A percentile compares a stretch with the other conserved stretches of the same genome.
Conservation (phyloP, 1,284 basidiomycete genomes). For the Marasmius sp. region DNA sequence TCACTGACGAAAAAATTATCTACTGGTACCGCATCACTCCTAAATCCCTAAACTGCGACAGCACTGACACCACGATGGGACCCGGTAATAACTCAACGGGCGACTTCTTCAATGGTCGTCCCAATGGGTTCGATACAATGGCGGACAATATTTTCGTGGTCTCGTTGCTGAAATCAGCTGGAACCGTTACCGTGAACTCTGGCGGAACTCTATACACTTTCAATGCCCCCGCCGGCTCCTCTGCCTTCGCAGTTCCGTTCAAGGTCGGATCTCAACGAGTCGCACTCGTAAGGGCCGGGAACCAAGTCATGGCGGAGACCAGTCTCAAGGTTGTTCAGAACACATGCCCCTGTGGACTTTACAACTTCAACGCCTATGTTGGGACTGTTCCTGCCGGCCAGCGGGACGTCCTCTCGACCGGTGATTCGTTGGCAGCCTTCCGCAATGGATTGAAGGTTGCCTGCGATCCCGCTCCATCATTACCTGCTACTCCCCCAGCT, state of each 20-base stretch:
- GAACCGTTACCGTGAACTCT: conserved; percentile 24
- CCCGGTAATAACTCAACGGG: conserved; percentile 21
- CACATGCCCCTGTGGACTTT: not conserved
- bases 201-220: conserved; percentile 27
- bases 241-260: conserved; percentile 32
- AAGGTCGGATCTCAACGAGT: conserved; percentile 29
- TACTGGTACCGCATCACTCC: conserved; percentile 25
- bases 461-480: conserved; percentile 11
- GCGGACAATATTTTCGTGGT: not conserved
- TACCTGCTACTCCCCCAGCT: conserved; percentile 12
- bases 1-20: conserved; percentile 23
- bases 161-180: not conserved
- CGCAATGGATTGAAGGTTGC: conserved; percentile 14
- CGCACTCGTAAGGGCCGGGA: conserved; percentile 19
- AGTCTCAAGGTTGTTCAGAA: conserved; percentile 3
- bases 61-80: conserved; percentile 22
- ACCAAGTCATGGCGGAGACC: not conserved
- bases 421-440: conserved; percentile 7
- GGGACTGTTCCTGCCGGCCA: conserved; percentile 19
- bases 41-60: conserved; percentile 19
- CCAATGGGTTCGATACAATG: not conserved
- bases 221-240: conserved; percentile 27
- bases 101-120: conserved; percentile 12
- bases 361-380: conserved; percentile 18
- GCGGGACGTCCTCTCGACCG: conserved; percentile 17